A percentile compares a stretch with the other conserved stretches of the same genome.
Conservation (phyloP, 148 eudicot species). For the Amaranthus palmeri region DNA sequence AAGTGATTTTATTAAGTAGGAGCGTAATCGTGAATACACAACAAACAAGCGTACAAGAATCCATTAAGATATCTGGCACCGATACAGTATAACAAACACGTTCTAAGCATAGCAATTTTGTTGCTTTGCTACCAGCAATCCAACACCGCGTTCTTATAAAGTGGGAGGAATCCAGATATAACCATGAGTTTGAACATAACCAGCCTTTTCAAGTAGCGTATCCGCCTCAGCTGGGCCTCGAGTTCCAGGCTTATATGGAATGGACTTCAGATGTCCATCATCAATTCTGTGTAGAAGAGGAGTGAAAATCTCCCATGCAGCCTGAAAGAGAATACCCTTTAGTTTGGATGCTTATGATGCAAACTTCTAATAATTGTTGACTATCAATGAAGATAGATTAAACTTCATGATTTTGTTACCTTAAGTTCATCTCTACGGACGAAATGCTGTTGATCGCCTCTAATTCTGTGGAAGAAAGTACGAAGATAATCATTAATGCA, state of each 20-base stretch:
- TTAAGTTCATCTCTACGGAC: conserved; percentile 95
- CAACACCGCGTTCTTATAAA: conserved; percentile 20
- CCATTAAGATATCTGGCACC: too few relatives aligned
- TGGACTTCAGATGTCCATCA: conserved; percentile 50
- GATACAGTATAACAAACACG: too few relatives aligned
- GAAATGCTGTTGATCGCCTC: conserved; percentile 98
- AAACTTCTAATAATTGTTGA: not conserved
- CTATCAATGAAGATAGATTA: not conserved
- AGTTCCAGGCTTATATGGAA: conserved; percentile 68
- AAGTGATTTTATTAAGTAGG: too few relatives aligned
- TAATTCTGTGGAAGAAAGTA: conserved; percentile 52
- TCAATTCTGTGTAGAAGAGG: conserved; percentile 87
- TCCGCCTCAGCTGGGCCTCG: conserved; percentile 90
- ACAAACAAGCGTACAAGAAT: too few relatives aligned
- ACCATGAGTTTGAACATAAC: conserved; percentile 86
- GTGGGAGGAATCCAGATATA: conserved; percentile 94
- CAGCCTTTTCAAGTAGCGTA: conserved; percentile 50
- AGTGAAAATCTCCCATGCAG: conserved; percentile 96
- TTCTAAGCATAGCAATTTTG: too few relatives aligned
- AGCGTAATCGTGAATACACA: too few relatives aligned
- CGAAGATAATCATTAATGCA: not conserved
- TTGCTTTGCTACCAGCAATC: too few relatives aligned
- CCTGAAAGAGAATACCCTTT: conserved; percentile 38
- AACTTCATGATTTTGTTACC: conserved; percentile 35
- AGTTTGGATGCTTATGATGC: not conserved